phyloP scores from a whole-genome alignment of 768 basidiomycete species.

The Baorangia bicolor region DNA sequence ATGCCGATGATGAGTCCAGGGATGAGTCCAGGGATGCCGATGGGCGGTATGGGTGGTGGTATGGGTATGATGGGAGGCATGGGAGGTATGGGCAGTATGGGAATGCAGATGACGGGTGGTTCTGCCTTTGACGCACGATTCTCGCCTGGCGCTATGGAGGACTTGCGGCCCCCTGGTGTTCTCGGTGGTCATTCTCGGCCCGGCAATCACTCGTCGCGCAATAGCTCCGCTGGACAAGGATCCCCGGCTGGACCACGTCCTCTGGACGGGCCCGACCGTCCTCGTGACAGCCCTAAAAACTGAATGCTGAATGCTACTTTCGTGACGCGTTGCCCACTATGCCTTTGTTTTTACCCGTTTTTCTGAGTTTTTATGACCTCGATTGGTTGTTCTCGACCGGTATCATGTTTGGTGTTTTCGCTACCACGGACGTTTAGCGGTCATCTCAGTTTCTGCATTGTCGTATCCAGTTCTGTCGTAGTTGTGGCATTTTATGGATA shows the following conservation, averaged over 20 bases:
- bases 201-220: constrained; percentile 41
- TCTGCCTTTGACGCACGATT: constrained; percentile 59
- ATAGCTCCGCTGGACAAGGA: constrained; percentile 51
- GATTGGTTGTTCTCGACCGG: constrained; percentile 14
- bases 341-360: constrained; percentile 4
- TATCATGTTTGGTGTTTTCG: constrained; percentile 16
- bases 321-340: constrained; percentile 9
- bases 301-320: constrained; percentile 10
- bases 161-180: constrained; percentile 29
- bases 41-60: constrained; percentile 43
- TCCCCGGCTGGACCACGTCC: constrained; percentile 47
- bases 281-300: constrained; percentile 27
- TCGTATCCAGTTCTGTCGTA: constrained; percentile 13
- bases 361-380: constrained; percentile 12
- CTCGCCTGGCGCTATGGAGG: constrained; percentile 37
- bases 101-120: constrained; percentile 64
- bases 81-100: constrained; percentile 39
- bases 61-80: constrained; percentile 44
- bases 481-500: constrained; percentile 6
- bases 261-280: constrained; percentile 28
- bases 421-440: constrained; percentile 11
- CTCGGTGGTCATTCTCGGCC: constrained; percentile 28
- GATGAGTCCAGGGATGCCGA: constrained; percentile 48
- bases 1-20: constrained; percentile 64
- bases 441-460: constrained; percentile 19